These are phyloP conservation scores for Stagonosporopsis vannaccii DNA, from an alignment of 2,329 filamentous ascomycete genomes.

Conservation along the genomic window DNA sequence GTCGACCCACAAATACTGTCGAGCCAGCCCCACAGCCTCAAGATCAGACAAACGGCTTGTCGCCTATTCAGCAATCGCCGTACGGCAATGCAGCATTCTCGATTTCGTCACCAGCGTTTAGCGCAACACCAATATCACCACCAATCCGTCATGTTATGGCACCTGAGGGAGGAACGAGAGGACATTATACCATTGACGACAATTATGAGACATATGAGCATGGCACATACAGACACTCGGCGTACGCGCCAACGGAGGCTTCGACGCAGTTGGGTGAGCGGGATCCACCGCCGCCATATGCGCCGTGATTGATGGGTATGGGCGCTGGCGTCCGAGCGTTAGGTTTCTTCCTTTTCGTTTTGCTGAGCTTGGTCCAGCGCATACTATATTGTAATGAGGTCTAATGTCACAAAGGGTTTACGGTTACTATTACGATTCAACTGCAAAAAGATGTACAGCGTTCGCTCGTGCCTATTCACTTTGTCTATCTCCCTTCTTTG, in stretches of 20 bases:
- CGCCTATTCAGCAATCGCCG: slow-evolving; percentile 26
- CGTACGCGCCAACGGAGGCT: slow-evolving; percentile 27
- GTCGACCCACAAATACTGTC: slow-evolving; percentile 25
- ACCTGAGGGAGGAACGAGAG: slow-evolving; percentile 4
- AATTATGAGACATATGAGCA: slow-evolving; percentile 39
- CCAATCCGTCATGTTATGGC: slow-evolving; percentile 25
- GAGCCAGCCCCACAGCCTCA: slow-evolving; percentile 23
- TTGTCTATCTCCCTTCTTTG: not conserved
- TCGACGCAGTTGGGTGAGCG: slow-evolving; percentile 34
- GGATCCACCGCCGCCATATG: slow-evolving; percentile 32
- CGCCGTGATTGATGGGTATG: slow-evolving; percentile 5
- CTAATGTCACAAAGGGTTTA: not conserved
- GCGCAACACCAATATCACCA: slow-evolving; percentile 31
- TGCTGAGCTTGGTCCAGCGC: not conserved
- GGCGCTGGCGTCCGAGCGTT: not conserved
- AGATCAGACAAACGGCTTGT: slow-evolving; percentile 16
- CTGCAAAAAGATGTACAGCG: not conserved
- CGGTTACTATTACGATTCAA: not conserved
- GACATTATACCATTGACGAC: slow-evolving; percentile 32
- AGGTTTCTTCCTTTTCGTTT: not conserved
- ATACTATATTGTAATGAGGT: not conserved
- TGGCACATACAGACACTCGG: slow-evolving; percentile 1
- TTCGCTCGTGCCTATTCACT: not conserved
- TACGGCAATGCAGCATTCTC: slow-evolving; percentile 41
- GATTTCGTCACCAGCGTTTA: slow-evolving; percentile 38